Conservation (phyloP, 495 filamentous ascomycete genomes). For the Talaromyces proteolyticus region DNA sequence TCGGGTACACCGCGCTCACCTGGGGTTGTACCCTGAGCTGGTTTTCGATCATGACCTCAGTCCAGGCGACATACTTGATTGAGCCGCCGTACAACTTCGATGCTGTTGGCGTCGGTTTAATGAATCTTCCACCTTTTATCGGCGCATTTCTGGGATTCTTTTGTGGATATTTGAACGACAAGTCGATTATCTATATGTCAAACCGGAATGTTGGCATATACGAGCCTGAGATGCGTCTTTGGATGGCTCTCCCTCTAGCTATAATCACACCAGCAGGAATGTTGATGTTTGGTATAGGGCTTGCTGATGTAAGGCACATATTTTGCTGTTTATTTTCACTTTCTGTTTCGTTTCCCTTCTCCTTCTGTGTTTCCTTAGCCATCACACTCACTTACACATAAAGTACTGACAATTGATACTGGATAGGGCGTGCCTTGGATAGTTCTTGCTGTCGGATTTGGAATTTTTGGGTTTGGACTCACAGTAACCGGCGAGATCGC, state of each 20-base stretch:
- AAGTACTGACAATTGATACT: constrained; percentile 1
- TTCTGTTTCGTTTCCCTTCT: constrained; percentile 8
- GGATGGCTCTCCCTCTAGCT: constrained; percentile 19
- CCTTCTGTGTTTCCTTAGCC: neutral
- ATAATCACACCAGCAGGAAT: constrained; percentile 17
- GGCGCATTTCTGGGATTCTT: constrained; percentile 28
- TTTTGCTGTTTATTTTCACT: neutral
- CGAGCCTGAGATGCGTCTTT: constrained; percentile 37
- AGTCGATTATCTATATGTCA: constrained; percentile 23
- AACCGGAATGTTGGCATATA: constrained; percentile 33
- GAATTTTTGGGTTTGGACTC: constrained; percentile 20
- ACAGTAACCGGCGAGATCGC: constrained; percentile 17
- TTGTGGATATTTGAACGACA: constrained; percentile 29
- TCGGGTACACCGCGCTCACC: constrained; percentile 29
- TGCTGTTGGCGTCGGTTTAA: constrained; percentile 26
- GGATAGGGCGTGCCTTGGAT: constrained; percentile 15
- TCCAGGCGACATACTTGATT: constrained; percentile 23
- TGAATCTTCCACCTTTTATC: constrained; percentile 31
- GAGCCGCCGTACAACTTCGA: constrained; percentile 33
- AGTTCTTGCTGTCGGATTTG: constrained; percentile 20
- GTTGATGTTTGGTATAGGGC: constrained; percentile 28
- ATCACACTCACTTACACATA: too few relatives aligned
- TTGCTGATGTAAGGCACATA: constrained; percentile 16
- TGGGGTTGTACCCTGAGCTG: constrained; percentile 26
- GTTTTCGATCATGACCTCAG: constrained; percentile 25